Evolutionary conservation across 306 rosid species (phyloP).

Genomic region (Heteromeles arbutifolia): DNA sequence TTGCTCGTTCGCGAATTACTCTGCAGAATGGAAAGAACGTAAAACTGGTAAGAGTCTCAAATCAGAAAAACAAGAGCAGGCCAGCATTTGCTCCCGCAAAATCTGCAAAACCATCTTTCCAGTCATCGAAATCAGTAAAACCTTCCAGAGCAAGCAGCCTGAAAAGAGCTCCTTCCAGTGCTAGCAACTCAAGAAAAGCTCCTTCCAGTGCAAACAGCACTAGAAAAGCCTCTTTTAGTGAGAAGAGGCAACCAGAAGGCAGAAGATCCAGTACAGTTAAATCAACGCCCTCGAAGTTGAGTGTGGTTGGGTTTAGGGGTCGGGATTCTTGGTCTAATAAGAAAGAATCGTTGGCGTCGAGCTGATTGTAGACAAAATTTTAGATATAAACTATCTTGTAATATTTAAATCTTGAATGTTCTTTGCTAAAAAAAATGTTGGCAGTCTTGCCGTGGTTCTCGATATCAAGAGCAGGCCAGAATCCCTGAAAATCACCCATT

Average conservation of each 20-base stretch:
- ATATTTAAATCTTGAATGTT: too few species aligned
- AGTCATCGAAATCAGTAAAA: conserved; percentile 14
- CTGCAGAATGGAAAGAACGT: conserved; percentile 46
- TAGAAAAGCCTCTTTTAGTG: conserved; percentile 35
- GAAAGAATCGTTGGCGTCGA: conserved; percentile 35
- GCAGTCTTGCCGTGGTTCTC: too few species aligned
- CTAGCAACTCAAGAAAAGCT: conserved; percentile 21
- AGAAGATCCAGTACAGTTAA: conserved; percentile 33
- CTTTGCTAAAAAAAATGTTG: too few species aligned
- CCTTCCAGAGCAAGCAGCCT: conserved; percentile 13
- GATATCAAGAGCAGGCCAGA: too few species aligned
- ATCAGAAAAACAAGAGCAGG: conserved; percentile 25
- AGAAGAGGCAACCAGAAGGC: conserved; percentile 34
- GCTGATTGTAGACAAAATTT: conserved; percentile 12
- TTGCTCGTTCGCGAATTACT: conserved; percentile 50
- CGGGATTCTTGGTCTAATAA: conserved; percentile 40
- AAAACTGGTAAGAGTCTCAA: conserved; percentile 34
- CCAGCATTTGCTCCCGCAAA: conserved; percentile 12
- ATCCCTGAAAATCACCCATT: too few species aligned
- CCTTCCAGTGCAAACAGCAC: conserved; percentile 29
- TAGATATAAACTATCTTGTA: background rate
- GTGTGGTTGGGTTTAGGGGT: conserved; percentile 86
- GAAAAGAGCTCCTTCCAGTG: conserved; percentile 8
- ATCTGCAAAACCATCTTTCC: conserved; percentile 30
- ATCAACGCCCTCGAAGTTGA: conserved; percentile 53